Evolutionary conservation across 192 early-diverging fungal species (phyloP).

Genomic region (Coemansia javaensis): DNA sequence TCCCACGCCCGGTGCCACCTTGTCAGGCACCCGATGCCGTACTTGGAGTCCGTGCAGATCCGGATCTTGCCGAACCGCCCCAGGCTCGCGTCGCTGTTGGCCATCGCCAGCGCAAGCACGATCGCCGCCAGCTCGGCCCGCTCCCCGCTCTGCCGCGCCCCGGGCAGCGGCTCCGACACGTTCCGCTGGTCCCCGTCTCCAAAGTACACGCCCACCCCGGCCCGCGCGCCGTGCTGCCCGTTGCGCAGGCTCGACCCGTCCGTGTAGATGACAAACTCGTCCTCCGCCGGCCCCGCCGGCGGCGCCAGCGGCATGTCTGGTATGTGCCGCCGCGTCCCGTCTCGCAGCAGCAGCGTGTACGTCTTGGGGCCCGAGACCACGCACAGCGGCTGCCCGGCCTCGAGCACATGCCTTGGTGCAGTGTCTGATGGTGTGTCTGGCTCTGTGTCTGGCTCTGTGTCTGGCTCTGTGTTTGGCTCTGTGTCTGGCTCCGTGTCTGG

Average conservation of each 20-base stretch:
- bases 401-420: too few species aligned
- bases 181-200: slow-evolving; percentile 50
- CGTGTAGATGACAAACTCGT: slow-evolving; percentile 38
- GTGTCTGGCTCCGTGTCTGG: too few species aligned
- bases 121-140: slow-evolving; percentile 28
- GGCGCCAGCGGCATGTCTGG: slow-evolving; percentile 1
- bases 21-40: slow-evolving; percentile 7
- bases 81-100: not conserved
- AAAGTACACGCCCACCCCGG: slow-evolving; percentile 56
- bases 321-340: not conserved
- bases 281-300: not conserved
- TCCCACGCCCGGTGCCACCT: slow-evolving; percentile 11
- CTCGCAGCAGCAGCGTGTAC: slow-evolving; percentile 1
- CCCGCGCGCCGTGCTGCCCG: slow-evolving; percentile 42
- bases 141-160: slow-evolving; percentile 6
- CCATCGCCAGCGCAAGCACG: slow-evolving; percentile 3
- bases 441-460: not conserved
- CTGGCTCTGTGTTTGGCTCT: not conserved
- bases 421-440: too few species aligned
- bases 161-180: slow-evolving; percentile 34
- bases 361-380: not conserved
- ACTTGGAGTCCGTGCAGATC: slow-evolving; percentile 12
- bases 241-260: slow-evolving; percentile 55
- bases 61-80: not conserved
- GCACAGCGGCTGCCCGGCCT: too few species aligned